Evolutionary conservation across 331 rosid genomes (phyloP).

Genomic region (Ulmus americana): DNA sequence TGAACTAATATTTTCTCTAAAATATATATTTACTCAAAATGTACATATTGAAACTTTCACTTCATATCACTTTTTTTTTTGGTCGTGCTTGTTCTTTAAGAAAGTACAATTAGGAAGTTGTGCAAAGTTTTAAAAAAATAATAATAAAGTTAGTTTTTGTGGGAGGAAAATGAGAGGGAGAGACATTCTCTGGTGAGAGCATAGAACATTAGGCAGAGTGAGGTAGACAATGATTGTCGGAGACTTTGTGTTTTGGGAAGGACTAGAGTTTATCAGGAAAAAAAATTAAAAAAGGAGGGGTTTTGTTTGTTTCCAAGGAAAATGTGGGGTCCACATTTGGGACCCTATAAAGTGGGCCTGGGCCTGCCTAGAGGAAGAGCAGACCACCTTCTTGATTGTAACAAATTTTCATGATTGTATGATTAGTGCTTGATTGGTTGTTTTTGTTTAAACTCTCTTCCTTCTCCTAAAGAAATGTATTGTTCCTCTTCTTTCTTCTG

Average conservation of each 20-base stretch:
- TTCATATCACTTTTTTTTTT: background rate
- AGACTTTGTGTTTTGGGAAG: conserved; percentile 12
- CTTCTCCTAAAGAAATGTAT: conserved; percentile 18
- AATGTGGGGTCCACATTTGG: conserved; percentile 20
- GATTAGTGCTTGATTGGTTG: conserved; percentile 20
- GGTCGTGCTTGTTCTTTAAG: background rate
- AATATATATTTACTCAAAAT: background rate
- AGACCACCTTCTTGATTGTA: conserved; percentile 25
- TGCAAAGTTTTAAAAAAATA: background rate
- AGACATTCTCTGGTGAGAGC: conserved; percentile 29
- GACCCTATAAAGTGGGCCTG: background rate
- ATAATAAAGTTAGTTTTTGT: background rate
- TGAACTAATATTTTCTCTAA: background rate
- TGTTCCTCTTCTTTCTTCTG: background rate
- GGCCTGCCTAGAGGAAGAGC: conserved; percentile 1
- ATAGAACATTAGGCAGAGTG: background rate
- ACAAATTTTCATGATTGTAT: conserved; percentile 16
- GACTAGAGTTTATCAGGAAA: background rate
- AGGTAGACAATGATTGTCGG: conserved; percentile 18
- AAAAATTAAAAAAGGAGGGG: background rate
- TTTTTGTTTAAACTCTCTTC: background rate
- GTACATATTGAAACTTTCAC: background rate
- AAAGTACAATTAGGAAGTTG: background rate
- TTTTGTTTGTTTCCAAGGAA: conserved; percentile 3
- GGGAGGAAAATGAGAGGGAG: background rate